Evolutionary conservation across 306 rosid genomes (phyloP).

Genomic region (Medicago lupulina): DNA sequence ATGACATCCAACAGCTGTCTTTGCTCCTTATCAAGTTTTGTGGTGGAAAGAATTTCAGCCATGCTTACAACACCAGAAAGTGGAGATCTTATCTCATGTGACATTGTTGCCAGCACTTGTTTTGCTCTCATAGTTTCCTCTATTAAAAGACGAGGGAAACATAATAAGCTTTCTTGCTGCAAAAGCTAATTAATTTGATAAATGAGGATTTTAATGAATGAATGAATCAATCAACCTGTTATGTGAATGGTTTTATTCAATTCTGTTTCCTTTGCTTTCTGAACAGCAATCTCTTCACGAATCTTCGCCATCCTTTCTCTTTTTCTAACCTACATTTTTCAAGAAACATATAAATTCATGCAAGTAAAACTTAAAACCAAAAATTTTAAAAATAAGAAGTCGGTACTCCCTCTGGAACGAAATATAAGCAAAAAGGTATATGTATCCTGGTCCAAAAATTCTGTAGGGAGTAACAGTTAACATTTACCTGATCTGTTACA

Average conservation of each 20-base stretch:
- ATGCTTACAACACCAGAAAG: slow-evolving; percentile 93
- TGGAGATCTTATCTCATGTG: slow-evolving; percentile 96
- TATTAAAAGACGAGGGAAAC: slow-evolving; percentile 19
- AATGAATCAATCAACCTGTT: slow-evolving; percentile 59
- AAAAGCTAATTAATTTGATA: slow-evolving; percentile 26
- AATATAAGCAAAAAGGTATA: no score
- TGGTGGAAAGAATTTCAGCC: slow-evolving; percentile 88
- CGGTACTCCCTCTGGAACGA: no score
- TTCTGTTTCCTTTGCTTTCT: slow-evolving; percentile 92
- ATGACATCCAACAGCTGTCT: slow-evolving; percentile 82
- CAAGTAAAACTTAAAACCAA: not conserved
- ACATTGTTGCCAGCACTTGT: slow-evolving; percentile 98
- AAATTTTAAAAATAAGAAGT: not conserved
- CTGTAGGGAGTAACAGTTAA: not conserved
- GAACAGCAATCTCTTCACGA: slow-evolving; percentile 91
- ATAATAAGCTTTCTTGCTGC: slow-evolving; percentile 31
- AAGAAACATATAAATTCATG: slow-evolving; percentile 31
- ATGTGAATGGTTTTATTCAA: slow-evolving; percentile 93
- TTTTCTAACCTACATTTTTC: slow-evolving; percentile 70
- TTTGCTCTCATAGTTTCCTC: slow-evolving; percentile 99
- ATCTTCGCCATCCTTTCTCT: slow-evolving; percentile 90
- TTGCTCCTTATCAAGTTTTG: slow-evolving; percentile 84
- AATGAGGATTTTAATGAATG: slow-evolving; percentile 13
- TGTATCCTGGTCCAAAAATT: no score
- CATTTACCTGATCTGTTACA: slow-evolving; percentile 86